Evolutionary conservation across 139 green algal species (phyloP).

Genomic region (Trebouxia sp.): DNA sequence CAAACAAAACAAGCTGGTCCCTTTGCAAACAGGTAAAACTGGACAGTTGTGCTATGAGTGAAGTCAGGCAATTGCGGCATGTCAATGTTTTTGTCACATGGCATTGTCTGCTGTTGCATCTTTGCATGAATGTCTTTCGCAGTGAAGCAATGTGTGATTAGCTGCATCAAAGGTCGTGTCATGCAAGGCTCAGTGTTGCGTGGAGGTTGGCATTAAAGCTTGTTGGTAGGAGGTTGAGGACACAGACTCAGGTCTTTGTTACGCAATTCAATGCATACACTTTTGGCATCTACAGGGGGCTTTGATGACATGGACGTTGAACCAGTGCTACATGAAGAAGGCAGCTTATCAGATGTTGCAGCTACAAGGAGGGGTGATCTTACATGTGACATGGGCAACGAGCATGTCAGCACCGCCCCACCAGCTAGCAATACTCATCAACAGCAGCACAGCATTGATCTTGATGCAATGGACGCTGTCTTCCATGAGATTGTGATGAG

Average conservation of each 20-base stretch:
- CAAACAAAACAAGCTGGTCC: constrained; percentile 4
- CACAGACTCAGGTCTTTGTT: too few relatives aligned
- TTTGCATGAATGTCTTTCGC: too few relatives aligned
- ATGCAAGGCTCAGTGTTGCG: too few relatives aligned
- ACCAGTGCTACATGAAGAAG: not conserved
- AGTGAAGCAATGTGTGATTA: too few relatives aligned
- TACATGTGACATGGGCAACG: not conserved
- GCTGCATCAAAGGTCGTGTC: too few relatives aligned
- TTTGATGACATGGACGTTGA: constrained; percentile 6
- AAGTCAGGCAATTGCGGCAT: not conserved
- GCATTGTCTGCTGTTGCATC: too few relatives aligned
- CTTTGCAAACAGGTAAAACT: not conserved
- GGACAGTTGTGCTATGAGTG: not conserved
- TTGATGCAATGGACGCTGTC: not conserved
- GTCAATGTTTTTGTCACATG: too few relatives aligned
- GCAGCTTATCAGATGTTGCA: not conserved
- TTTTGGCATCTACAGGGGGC: too few relatives aligned
- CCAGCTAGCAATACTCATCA: not conserved
- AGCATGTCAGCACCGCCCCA: not conserved
- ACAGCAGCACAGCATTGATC: not conserved
- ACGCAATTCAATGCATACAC: too few relatives aligned
- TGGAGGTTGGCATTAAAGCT: too few relatives aligned
- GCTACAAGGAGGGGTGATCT: not conserved
- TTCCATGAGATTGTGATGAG: constrained; percentile 7
- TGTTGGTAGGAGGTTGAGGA: too few relatives aligned